phyloP scores from a whole-genome alignment of 257 asterid genomes.

The Ophiorrhiza pumila region DNA sequence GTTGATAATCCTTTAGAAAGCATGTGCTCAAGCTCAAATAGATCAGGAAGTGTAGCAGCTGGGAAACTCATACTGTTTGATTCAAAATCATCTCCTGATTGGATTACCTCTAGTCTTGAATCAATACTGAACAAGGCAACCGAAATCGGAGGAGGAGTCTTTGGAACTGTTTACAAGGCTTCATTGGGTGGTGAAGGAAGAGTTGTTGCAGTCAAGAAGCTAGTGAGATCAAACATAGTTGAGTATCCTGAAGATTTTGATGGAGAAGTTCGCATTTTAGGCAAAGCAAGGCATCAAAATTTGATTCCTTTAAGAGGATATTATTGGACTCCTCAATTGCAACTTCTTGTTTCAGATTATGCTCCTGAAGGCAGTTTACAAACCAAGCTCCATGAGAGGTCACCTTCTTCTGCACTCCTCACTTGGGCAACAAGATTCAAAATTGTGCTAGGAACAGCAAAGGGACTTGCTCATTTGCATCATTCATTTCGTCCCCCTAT shows the following conservation, averaged over 20 bases:
- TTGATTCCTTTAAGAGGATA: conserved; percentile 66
- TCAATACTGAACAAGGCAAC: conserved; percentile 56
- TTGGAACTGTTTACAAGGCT: conserved; percentile 79
- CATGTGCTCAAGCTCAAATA: conserved; percentile 82
- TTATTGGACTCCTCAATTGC: conserved; percentile 87
- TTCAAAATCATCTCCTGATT: conserved; percentile 50
- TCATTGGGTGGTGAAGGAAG: conserved; percentile 46
- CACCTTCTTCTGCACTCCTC: conserved; percentile 39
- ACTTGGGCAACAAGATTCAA: conserved; percentile 69
- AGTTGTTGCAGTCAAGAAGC: conserved; percentile 68
- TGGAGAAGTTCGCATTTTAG: conserved; percentile 64
- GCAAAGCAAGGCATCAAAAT: conserved; percentile 75
- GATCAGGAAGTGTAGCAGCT: conserved; percentile 46
- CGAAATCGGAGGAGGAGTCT: conserved; percentile 77
- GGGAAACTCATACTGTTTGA: conserved; percentile 70
- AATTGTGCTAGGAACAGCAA: conserved; percentile 71
- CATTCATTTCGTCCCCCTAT: conserved; percentile 74
- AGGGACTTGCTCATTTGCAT: conserved; percentile 84
- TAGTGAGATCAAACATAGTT: conserved; percentile 49
- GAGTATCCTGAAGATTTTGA: conserved; percentile 80
- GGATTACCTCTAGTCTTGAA: conserved; percentile 41
- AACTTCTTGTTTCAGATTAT: conserved; percentile 73
- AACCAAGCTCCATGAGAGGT: conserved; percentile 48
- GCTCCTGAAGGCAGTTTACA: conserved; percentile 63
- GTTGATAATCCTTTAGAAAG: conserved; percentile 73